phyloP scores from a whole-genome alignment of 345 rosid genomes.

The Pistacia vera region DNA sequence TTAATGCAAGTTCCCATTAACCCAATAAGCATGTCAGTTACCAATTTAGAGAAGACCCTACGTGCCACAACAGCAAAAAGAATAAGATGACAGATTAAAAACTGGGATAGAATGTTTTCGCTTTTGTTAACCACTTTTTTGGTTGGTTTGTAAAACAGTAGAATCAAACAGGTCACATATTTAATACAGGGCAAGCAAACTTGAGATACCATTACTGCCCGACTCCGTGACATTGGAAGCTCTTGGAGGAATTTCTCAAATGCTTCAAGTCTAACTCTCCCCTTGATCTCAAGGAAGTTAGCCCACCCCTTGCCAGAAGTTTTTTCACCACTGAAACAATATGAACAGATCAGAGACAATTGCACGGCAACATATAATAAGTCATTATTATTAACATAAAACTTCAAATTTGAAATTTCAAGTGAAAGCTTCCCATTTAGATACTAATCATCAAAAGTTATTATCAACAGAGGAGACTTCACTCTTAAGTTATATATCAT shows the following conservation, averaged over 20 bases:
- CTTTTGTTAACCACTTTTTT: constrained; percentile 12
- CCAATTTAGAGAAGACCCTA: constrained; percentile 5
- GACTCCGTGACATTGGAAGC: constrained; percentile 91
- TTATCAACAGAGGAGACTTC: not conserved
- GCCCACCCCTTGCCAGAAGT: constrained; percentile 68
- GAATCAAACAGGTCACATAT: constrained; percentile 29
- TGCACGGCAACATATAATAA: not conserved
- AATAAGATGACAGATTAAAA: constrained; percentile 14
- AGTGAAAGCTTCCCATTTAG: not conserved
- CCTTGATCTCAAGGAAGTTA: constrained; percentile 73
- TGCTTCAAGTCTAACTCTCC: constrained; percentile 90
- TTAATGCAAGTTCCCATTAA: not conserved
- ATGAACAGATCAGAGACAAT: constrained; percentile 13
- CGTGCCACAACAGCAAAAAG: not conserved
- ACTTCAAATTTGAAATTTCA: not conserved
- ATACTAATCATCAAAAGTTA: not conserved
- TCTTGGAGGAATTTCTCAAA: constrained; percentile 93
- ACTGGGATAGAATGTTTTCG: not conserved
- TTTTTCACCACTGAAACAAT: constrained; percentile 80
- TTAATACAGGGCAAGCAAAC: constrained; percentile 45
- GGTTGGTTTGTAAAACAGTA: not conserved
- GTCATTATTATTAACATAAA: not conserved
- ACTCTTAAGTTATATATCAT: too few relatives aligned
- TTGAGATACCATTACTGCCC: constrained; percentile 88
- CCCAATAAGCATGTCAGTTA: constrained; percentile 7